Conservation (phyloP, 164 flowering plant species). For the Tetrastigma voinierianum region DNA sequence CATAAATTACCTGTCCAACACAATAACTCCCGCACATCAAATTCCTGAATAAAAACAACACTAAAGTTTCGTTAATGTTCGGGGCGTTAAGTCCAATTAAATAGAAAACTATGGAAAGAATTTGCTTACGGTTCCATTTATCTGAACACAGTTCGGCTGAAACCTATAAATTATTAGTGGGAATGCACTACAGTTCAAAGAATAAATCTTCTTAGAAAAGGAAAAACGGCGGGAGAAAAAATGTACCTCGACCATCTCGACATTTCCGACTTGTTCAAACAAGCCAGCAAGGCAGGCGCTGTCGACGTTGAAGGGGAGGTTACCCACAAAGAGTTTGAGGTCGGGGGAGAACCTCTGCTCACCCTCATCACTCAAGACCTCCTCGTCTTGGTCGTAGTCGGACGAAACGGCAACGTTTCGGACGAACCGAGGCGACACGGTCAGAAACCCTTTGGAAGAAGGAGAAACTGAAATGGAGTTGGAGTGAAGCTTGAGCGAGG, state of each 20-base stretch:
- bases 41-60: neutral
- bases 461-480: constrained; percentile 23
- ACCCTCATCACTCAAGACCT: constrained; percentile 23
- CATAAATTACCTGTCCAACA: constrained; percentile 79
- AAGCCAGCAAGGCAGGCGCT: constrained; percentile 68
- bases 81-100: neutral
- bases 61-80: no score
- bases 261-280: constrained; percentile 77
- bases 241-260: constrained; percentile 88
- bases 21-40: constrained; percentile 3
- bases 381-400: constrained; percentile 51
- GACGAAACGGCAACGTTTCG: constrained; percentile 46
- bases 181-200: neutral
- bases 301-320: constrained; percentile 67
- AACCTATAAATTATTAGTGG: neutral
- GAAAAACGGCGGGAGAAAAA: neutral
- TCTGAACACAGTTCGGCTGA: no score
- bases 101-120: neutral
- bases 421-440: constrained; percentile 36
- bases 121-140: no score
- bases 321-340: constrained; percentile 75
- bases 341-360: constrained; percentile 43
- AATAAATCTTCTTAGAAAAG: neutral
- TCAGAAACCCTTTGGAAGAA: constrained; percentile 7
- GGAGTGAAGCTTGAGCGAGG: constrained; percentile 10